phyloP scores from a whole-genome alignment of 2,329 filamentous ascomycete species.

The Colletotrichum endophyticum region DNA sequence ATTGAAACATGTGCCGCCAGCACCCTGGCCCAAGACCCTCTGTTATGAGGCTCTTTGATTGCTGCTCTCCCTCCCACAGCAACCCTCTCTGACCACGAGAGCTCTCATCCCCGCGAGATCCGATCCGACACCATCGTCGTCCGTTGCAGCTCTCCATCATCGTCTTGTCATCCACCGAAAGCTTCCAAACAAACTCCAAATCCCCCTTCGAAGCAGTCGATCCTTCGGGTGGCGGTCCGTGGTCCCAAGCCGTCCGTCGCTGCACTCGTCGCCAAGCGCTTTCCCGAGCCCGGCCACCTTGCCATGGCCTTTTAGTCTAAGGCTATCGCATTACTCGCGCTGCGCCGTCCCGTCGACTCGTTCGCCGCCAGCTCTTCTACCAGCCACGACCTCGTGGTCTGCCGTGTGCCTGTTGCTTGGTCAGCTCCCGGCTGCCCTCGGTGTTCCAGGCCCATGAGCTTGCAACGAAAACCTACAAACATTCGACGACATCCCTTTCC shows the following conservation, averaged over 20 bases:
- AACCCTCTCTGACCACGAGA: background rate
- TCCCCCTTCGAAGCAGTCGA: background rate
- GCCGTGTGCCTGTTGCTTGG: background rate
- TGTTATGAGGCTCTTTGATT: background rate
- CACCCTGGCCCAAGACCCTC: background rate
- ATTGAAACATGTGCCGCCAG: constrained; percentile 19
- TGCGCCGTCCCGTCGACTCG: constrained; percentile 16
- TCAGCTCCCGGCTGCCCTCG: background rate
- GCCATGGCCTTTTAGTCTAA: constrained; percentile 6
- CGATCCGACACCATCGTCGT: background rate
- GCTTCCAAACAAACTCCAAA: background rate
- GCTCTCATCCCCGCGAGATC: background rate
- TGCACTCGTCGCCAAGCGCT: constrained; percentile 1
- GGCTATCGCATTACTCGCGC: constrained; percentile 17
- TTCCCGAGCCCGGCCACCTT: background rate
- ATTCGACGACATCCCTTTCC: background rate
- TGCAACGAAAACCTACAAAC: background rate
- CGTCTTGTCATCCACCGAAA: background rate
- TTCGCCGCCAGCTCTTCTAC: background rate
- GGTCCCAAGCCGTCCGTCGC: background rate
- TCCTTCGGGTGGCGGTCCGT: constrained; percentile 12
- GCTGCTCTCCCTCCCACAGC: background rate
- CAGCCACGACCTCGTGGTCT: constrained; percentile 12
- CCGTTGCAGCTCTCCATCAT: background rate
- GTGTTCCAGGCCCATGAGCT: background rate